These are phyloP conservation scores for Phycomyces blakesleeanus DNA, from an alignment of 192 early-diverging fungal species.

Conservation along the genomic window DNA sequence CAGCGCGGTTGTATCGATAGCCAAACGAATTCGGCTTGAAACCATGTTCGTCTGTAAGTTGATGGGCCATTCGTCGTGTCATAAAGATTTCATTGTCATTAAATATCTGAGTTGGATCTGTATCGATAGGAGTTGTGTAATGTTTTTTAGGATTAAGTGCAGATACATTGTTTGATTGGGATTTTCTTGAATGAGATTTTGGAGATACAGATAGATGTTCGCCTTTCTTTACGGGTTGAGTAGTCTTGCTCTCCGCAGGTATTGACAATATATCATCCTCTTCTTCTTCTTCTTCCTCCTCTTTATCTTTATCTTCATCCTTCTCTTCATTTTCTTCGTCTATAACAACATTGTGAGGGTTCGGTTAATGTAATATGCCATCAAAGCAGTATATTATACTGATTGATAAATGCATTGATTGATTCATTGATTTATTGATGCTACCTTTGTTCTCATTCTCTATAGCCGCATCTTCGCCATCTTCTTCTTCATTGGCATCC, in stretches of 20 bases:
- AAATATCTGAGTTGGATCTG: constrained; percentile 24
- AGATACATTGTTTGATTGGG: not conserved
- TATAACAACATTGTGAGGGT: not conserved
- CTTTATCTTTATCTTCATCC: too few species aligned
- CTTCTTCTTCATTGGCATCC: not conserved
- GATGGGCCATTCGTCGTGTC: constrained; percentile 21
- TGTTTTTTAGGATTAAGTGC: not conserved
- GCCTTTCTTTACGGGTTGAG: too few species aligned
- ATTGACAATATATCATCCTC: too few species aligned
- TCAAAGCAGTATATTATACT: too few species aligned
- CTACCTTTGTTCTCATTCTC: not conserved
- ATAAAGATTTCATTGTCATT: constrained; percentile 28
- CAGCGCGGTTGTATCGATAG: constrained; percentile 22
- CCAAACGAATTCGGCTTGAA: constrained; percentile 32
- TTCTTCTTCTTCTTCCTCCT: too few species aligned
- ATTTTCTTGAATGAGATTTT: not conserved
- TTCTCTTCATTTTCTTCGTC: not conserved
- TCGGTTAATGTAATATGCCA: too few species aligned
- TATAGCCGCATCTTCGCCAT: not conserved
- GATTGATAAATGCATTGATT: too few species aligned
- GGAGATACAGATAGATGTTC: not conserved
- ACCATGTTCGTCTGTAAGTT: constrained; percentile 24
- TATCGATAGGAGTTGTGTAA: constrained; percentile 16
- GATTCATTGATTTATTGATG: too few species aligned
- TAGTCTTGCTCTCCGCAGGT: too few species aligned